Evolutionary conservation across 164 flowering plant species (phyloP).

Genomic region (grape (Vitis vinifera)): ASM3070453v1 NC_081807.1:2599501-2600000

Average conservation of each 20-base stretch:
- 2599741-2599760: constrained; percentile 36
- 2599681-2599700: constrained; percentile 21
- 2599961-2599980: constrained; percentile 85
- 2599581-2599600: constrained; percentile 35
- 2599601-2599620: constrained; percentile 40
- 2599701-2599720: constrained; percentile 29
- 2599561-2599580: constrained; percentile 32
- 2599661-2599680: constrained; percentile 33
- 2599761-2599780: constrained; percentile 25
- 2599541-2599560: not conserved
- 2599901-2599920: constrained; percentile 65
- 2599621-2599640: constrained; percentile 28
- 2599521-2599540: too few relatives aligned
- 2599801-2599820: constrained; percentile 33
- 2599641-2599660: constrained; percentile 31
- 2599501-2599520: too few relatives aligned
- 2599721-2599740: constrained; percentile 37
- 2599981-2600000: constrained; percentile 77
- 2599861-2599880: constrained; percentile 59
- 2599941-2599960: constrained; percentile 69
- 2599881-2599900: constrained; percentile 49
- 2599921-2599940: constrained; percentile 61
- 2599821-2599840: constrained; percentile 58
- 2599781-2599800: constrained; percentile 23
- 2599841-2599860: constrained; percentile 74